These are phyloP conservation scores for Phascolomyces articulosus DNA, from an alignment of 371 early-diverging fungal species.

Conservation along the genomic window DNA sequence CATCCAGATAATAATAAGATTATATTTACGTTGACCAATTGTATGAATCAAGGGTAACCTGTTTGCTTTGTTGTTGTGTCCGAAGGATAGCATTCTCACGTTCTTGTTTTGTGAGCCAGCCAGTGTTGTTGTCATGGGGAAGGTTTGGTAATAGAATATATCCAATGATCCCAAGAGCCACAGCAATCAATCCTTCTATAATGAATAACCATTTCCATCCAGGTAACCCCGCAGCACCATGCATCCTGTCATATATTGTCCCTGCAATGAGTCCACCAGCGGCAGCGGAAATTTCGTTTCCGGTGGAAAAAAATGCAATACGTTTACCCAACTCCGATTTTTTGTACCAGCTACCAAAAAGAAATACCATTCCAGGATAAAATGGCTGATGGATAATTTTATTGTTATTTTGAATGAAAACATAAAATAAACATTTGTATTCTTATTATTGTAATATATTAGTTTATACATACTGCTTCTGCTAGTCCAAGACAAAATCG, in stretches of 20 bases:
- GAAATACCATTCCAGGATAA: not conserved
- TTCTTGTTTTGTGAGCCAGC: conserved; percentile 49
- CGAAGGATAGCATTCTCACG: conserved; percentile 25
- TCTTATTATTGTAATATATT: too few relatives aligned
- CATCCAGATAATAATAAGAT: too few relatives aligned
- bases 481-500: not conserved
- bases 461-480: not conserved
- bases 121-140: conserved; percentile 36
- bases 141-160: conserved; percentile 43
- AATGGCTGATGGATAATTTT: not conserved
- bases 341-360: not conserved
- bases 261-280: conserved; percentile 19
- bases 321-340: not conserved
- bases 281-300: not conserved
- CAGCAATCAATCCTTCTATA: conserved; percentile 18
- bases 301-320: not conserved
- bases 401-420: too few relatives aligned
- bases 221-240: conserved; percentile 16
- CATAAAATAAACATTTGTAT: too few relatives aligned
- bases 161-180: conserved; percentile 25
- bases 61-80: too few relatives aligned
- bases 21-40: too few relatives aligned
- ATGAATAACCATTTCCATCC: conserved; percentile 26
- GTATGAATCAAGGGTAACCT: too few relatives aligned
- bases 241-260: conserved; percentile 16